Evolutionary conservation across 2,329 filamentous ascomycete species (phyloP).

Genomic region (Metarhizium robertsii): DNA sequence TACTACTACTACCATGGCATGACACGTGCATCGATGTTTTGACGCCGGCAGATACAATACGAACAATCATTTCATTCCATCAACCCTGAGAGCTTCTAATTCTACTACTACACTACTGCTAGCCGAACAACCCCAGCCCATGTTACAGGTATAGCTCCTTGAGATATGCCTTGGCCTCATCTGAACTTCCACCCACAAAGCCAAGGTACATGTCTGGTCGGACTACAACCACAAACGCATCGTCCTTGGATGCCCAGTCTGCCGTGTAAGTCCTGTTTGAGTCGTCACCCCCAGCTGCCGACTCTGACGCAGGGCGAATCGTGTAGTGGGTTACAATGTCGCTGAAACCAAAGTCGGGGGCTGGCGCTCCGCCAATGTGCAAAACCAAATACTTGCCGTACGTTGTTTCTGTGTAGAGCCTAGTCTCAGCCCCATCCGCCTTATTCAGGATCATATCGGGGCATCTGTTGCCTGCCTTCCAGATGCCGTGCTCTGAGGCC

Average conservation of each 20-base stretch:
- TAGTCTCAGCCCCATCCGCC: slow-evolving; percentile 8
- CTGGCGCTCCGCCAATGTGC: slow-evolving; percentile 8
- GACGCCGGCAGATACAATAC: too few species aligned
- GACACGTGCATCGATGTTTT: too few species aligned
- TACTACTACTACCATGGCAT: too few species aligned
- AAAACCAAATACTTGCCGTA: slow-evolving; percentile 25
- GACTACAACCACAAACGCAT: slow-evolving; percentile 23
- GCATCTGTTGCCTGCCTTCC: slow-evolving; percentile 28
- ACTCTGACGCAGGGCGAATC: neutral
- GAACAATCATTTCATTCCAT: too few species aligned
- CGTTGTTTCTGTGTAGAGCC: slow-evolving; percentile 21
- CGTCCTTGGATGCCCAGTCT: slow-evolving; percentile 17
- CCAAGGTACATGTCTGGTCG: slow-evolving; percentile 33
- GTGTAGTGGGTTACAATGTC: slow-evolving; percentile 4
- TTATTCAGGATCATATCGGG: slow-evolving; percentile 24
- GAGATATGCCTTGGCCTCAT: slow-evolving; percentile 20
- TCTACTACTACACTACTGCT: too few species aligned
- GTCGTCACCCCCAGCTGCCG: neutral
- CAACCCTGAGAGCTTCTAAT: too few species aligned
- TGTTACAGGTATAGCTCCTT: slow-evolving; percentile 9
- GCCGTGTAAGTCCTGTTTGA: slow-evolving; percentile 17
- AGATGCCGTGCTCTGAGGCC: slow-evolving; percentile 23
- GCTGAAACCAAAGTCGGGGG: slow-evolving; percentile 2
- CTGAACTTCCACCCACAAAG: slow-evolving; percentile 17
- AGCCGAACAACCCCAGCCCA: too few species aligned